Percentiles rank a stretch among this genome's conserved stretches.
phyloP scores from a whole-genome alignment of 2,329 filamentous ascomycete genomes.

The Aspergillus quadrilineatus region DNA sequence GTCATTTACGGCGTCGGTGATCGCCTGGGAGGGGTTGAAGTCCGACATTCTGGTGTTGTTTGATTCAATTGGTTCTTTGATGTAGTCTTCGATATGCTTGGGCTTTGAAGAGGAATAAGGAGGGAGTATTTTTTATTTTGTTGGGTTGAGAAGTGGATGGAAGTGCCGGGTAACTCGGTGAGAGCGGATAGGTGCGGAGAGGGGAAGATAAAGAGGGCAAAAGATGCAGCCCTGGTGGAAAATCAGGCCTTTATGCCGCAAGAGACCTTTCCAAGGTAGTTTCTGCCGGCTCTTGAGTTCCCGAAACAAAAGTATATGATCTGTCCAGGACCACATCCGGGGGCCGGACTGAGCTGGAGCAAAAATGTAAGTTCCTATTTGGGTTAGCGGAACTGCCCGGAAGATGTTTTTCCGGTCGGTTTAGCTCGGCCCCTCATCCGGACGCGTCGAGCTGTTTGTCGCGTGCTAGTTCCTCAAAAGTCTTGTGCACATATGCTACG shows the following conservation, averaged over 20 bases:
- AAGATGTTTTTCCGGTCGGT: background rate
- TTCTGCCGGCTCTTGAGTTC: background rate
- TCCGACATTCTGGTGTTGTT: slow-evolving; percentile 24
- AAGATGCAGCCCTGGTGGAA: background rate
- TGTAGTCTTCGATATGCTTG: background rate
- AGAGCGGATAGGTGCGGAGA: background rate
- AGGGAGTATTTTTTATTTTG: background rate
- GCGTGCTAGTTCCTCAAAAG: background rate
- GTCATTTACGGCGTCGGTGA: slow-evolving; percentile 28
- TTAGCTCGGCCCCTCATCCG: background rate
- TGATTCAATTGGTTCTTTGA: background rate
- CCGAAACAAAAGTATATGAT: background rate
- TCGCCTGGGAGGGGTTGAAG: slow-evolving; percentile 24
- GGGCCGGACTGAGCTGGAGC: too few relatives aligned
- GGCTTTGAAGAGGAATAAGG: background rate
- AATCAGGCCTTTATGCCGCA: background rate
- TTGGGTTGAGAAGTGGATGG: background rate
- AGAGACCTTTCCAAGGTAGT: background rate
- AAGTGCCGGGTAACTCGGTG: slow-evolving; percentile 7
- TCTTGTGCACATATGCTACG: background rate
- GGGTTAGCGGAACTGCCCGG: background rate
- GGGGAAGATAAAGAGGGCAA: background rate
- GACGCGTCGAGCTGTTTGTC: background rate
- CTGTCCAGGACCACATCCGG: background rate
- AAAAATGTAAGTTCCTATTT: background rate